Conservation (phyloP, 768 basidiomycete genomes). For the Mycena galopus region DNA sequence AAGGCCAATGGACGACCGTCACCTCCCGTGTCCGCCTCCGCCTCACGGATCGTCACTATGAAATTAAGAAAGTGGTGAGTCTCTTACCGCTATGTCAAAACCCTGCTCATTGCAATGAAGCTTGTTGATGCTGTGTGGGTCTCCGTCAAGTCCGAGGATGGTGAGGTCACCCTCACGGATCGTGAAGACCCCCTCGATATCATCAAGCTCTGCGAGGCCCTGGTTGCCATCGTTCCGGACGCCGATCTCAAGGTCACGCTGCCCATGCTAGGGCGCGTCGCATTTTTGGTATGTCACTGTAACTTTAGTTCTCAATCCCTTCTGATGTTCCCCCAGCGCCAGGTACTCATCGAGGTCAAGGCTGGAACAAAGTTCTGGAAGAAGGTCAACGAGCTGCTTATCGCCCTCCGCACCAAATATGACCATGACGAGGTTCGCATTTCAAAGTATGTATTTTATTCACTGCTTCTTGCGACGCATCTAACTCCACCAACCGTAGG, state of each 20-base stretch:
- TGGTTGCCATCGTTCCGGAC: constrained; percentile 3
- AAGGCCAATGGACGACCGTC: not conserved
- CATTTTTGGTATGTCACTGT: constrained; percentile 9
- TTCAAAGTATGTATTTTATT: not conserved
- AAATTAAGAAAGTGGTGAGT: constrained; percentile 23
- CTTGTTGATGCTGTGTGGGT: not conserved
- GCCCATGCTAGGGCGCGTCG: constrained; percentile 23
- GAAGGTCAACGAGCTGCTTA: constrained; percentile 18
- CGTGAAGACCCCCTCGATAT: constrained; percentile 23
- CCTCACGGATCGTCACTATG: constrained; percentile 18
- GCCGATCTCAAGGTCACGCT: constrained; percentile 16
- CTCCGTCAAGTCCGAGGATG: constrained; percentile 3
- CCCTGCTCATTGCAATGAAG: not conserved
- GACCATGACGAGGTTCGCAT: constrained; percentile 5
- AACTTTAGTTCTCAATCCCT: too few species aligned
- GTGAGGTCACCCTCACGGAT: not conserved
- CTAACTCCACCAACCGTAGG: not conserved
- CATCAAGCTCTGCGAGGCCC: constrained; percentile 14
- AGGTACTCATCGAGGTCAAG: constrained; percentile 8
- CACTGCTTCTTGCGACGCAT: not conserved
- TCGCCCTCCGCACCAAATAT: not conserved
- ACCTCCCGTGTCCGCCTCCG: not conserved
- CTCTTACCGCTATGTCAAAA: not conserved
- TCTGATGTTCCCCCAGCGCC: constrained; percentile 4
- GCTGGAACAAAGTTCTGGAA: constrained; percentile 18